Evolutionary conservation across 768 basidiomycete species (phyloP).

Genomic region (Daedaleopsis nitida): DNA sequence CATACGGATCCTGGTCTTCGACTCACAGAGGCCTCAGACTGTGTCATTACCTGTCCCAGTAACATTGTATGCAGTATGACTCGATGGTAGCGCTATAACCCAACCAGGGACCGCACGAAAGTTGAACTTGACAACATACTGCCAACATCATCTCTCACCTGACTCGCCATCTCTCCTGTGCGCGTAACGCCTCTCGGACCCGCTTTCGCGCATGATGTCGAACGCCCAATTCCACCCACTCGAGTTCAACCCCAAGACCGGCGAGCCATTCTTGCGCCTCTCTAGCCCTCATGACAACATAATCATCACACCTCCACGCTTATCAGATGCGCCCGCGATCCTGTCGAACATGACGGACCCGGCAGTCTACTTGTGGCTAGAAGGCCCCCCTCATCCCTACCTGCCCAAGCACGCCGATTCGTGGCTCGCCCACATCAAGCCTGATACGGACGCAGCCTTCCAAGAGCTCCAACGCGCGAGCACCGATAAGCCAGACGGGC

Average conservation of each 20-base stretch:
- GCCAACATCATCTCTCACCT: neutral
- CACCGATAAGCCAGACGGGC: slow-evolving; percentile 13
- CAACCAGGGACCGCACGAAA: no score
- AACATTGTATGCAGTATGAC: no score
- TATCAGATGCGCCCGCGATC: slow-evolving; percentile 41
- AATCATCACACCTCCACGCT: slow-evolving; percentile 60
- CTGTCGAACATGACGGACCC: slow-evolving; percentile 51
- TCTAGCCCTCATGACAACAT: slow-evolving; percentile 51
- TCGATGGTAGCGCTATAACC: no score
- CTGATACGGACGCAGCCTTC: slow-evolving; percentile 34
- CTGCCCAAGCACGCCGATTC: slow-evolving; percentile 38
- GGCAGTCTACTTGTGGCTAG: slow-evolving; percentile 45
- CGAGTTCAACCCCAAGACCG: slow-evolving; percentile 24
- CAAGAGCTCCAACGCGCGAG: slow-evolving; percentile 32
- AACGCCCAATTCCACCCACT: slow-evolving; percentile 39
- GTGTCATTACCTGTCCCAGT: no score
- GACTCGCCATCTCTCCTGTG: neutral
- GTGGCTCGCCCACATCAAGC: slow-evolving; percentile 40
- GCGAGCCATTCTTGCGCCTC: slow-evolving; percentile 59
- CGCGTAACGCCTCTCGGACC: neutral
- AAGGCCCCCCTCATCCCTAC: slow-evolving; percentile 59
- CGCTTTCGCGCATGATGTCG: slow-evolving; percentile 5
- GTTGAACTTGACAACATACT: no score
- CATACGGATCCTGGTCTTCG: no score
- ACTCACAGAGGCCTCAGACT: no score